Percentiles rank a stretch among this genome's conserved stretches.
phyloP scores from a whole-genome alignment of 805 yeast species.

The Teunomyces cretensis region DNA sequence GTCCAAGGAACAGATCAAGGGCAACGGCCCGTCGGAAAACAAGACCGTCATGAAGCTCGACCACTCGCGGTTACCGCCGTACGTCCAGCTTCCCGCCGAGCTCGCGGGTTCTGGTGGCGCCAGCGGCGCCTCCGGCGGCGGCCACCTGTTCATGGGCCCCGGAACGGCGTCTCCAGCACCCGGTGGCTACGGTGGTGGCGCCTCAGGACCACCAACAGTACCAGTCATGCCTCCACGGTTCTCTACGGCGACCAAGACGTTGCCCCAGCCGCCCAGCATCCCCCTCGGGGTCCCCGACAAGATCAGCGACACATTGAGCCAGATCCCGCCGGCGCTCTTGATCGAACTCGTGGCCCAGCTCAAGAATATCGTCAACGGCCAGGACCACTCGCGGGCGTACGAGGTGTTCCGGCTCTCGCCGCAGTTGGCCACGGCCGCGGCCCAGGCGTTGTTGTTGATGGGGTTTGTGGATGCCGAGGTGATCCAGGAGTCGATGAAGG shows the following conservation, averaged over 20 bases:
- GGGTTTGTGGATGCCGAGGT: constrained; percentile 71
- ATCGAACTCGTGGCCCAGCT: constrained; percentile 68
- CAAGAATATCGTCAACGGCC: constrained; percentile 54
- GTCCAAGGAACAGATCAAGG: constrained; percentile 58
- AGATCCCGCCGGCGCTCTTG: constrained; percentile 68
- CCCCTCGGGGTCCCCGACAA: constrained; percentile 55
- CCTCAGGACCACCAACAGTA: too few species aligned
- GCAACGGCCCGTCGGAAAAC: constrained; percentile 29
- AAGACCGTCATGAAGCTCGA: constrained; percentile 46
- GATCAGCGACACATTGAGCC: constrained; percentile 59
- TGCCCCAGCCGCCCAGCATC: constrained; percentile 49
- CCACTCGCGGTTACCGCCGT: constrained; percentile 50
- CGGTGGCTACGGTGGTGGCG: too few species aligned
- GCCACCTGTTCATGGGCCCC: too few species aligned
- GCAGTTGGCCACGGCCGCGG: constrained; percentile 61
- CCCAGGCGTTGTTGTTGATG: constrained; percentile 75
- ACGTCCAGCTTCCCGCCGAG: constrained; percentile 58
- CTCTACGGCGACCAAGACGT: constrained; percentile 49
- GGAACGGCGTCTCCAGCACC: too few species aligned
- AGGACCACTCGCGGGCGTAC: constrained; percentile 50
- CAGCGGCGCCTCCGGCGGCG: too few species aligned
- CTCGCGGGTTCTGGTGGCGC: too few species aligned
- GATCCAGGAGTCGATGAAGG: constrained; percentile 55
- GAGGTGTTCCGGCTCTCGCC: constrained; percentile 54
- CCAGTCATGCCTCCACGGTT: constrained; percentile 2